Percentiles rank a stretch among this genome's conserved stretches.
phyloP scores from a whole-genome alignment of 805 yeast genomes.

The Ascoidea rubescens region DNA sequence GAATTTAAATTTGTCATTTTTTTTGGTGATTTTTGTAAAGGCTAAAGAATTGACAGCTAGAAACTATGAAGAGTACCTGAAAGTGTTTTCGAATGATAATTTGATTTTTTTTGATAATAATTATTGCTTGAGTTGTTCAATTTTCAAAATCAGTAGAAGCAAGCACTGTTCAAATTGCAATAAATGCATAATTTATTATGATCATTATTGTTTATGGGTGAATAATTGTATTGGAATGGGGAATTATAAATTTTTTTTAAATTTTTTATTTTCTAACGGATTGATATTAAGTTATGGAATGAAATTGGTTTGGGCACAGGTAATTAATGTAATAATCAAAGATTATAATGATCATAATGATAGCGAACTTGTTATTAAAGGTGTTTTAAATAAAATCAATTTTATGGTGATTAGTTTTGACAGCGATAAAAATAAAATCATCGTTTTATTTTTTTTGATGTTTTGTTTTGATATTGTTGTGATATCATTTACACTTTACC shows the following conservation, averaged over 20 bases:
- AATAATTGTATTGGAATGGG: slow-evolving; percentile 68
- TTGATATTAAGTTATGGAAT: slow-evolving; percentile 30
- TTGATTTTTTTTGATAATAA: slow-evolving; percentile 36
- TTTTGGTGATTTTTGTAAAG: too few species aligned
- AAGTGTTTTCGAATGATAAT: slow-evolving; percentile 27
- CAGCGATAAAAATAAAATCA: slow-evolving; percentile 16
- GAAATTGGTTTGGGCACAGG: slow-evolving; percentile 8
- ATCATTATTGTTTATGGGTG: slow-evolving; percentile 58
- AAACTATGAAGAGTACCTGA: not conserved
- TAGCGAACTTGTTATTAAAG: too few species aligned
- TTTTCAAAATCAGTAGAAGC: slow-evolving; percentile 55
- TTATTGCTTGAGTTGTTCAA: slow-evolving; percentile 43
- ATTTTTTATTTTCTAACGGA: slow-evolving; percentile 35
- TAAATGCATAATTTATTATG: slow-evolving; percentile 47
- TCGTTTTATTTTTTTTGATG: slow-evolving; percentile 30
- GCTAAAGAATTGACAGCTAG: too few species aligned
- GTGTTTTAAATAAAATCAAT: slow-evolving; percentile 2
- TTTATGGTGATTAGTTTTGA: slow-evolving; percentile 12
- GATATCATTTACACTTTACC: slow-evolving; percentile 28
- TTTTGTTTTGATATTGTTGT: slow-evolving; percentile 28
- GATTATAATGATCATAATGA: slow-evolving; percentile 11
- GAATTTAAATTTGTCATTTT: too few species aligned
- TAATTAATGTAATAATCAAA: not conserved
- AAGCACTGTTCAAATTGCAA: slow-evolving; percentile 65
- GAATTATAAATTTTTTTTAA: slow-evolving; percentile 49